phyloP scores from a whole-genome alignment of 1,284 basidiomycete genomes.

The Caloboletus inedulis region DNA sequence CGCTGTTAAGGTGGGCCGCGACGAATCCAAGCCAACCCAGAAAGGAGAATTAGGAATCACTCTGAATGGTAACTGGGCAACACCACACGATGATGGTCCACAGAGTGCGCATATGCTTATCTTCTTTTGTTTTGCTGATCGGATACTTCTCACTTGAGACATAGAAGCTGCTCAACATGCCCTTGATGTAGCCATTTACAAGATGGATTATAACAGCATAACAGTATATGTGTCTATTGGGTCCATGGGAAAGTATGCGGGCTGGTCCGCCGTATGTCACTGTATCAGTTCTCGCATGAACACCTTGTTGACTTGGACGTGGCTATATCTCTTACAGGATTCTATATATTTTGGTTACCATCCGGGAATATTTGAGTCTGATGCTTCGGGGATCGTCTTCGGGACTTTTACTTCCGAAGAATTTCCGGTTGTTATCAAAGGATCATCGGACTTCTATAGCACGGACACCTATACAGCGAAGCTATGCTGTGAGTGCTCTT shows the following conservation, averaged over 20 bases:
- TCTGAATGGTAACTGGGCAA: slow-evolving; percentile 67
- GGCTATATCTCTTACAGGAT: slow-evolving; percentile 42
- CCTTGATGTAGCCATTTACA: slow-evolving; percentile 63
- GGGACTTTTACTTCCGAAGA: slow-evolving; percentile 65
- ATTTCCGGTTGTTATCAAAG: slow-evolving; percentile 56
- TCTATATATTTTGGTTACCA: slow-evolving; percentile 74
- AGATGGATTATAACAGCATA: slow-evolving; percentile 16
- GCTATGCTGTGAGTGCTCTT: slow-evolving; percentile 47
- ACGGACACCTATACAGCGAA: slow-evolving; percentile 76
- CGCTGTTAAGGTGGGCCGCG: slow-evolving; percentile 61
- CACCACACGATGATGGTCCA: slow-evolving; percentile 63
- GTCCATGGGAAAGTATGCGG: slow-evolving; percentile 33
- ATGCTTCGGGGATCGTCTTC: slow-evolving; percentile 65
- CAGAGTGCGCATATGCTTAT: slow-evolving; percentile 46
- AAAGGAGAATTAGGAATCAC: slow-evolving; percentile 71
- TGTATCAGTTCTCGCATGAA: not conserved
- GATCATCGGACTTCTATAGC: slow-evolving; percentile 69
- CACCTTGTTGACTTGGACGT: not conserved
- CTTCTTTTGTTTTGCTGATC: not conserved
- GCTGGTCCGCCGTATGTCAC: slow-evolving; percentile 58
- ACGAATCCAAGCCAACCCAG: slow-evolving; percentile 54
- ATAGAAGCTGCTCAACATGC: slow-evolving; percentile 63
- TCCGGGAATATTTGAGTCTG: slow-evolving; percentile 57
- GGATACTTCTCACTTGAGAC: slow-evolving; percentile 37
- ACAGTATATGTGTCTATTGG: no score